These are phyloP conservation scores for Thamnidium elegans DNA, from an alignment of 192 early-diverging fungal genomes.

Conservation along the genomic window DNA sequence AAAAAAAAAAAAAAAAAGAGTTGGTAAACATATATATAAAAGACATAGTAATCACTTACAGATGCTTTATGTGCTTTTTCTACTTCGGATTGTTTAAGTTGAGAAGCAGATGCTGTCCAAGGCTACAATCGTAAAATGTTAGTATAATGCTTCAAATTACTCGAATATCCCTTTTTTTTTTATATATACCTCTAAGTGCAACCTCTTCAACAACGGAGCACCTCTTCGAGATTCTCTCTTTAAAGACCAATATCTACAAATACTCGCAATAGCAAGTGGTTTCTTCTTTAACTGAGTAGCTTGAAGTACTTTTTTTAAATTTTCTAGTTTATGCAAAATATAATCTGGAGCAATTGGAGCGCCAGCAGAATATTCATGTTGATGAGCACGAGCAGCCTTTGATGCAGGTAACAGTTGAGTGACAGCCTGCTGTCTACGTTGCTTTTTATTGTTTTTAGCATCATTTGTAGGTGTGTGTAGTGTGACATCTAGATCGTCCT, in stretches of 20 bases:
- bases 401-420: slow-evolving; percentile 36
- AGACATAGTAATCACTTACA: slow-evolving; percentile 8
- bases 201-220: slow-evolving; percentile 89
- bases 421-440: not conserved
- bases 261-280: slow-evolving; percentile 56
- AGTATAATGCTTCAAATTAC: not conserved
- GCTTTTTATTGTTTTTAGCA: not conserved
- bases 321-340: slow-evolving; percentile 50
- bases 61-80: slow-evolving; percentile 54
- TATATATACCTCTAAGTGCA: slow-evolving; percentile 83
- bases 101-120: slow-evolving; percentile 79
- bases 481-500: slow-evolving; percentile 35
- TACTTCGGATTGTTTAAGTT: slow-evolving; percentile 69
- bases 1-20: not conserved
- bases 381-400: slow-evolving; percentile 57
- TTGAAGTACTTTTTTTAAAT: slow-evolving; percentile 23
- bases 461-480: not conserved
- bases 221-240: slow-evolving; percentile 89
- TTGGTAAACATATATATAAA: not conserved
- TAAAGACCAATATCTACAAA: slow-evolving; percentile 93
- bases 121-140: slow-evolving; percentile 49
- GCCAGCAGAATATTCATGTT: slow-evolving; percentile 59
- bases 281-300: slow-evolving; percentile 40
- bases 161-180: not conserved
- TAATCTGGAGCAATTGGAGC: slow-evolving; percentile 62